phyloP scores from a whole-genome alignment of 352 stramenopile genomes.

The Phytophthora pini region DNA sequence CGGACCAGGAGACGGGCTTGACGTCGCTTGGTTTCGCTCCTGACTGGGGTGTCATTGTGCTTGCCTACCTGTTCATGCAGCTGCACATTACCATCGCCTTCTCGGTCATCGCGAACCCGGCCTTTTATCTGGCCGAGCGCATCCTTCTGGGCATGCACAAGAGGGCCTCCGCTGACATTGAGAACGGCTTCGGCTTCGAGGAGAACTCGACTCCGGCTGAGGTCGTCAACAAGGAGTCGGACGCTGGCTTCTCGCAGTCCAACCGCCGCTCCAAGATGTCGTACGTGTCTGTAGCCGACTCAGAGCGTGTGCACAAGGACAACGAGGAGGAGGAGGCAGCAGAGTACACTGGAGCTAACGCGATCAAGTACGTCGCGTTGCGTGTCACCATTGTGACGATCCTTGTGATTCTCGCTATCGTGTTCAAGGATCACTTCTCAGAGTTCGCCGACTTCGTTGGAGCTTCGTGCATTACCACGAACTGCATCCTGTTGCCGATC shows the following conservation, averaged over 20 bases:
- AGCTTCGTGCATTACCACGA: conserved; percentile 61
- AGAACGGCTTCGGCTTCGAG: conserved; percentile 36
- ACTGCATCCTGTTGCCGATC: conserved; percentile 71
- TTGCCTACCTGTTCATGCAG: conserved; percentile 68
- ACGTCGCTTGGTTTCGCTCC: conserved; percentile 50
- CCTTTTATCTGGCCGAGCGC: conserved; percentile 54
- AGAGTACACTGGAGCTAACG: conserved; percentile 39
- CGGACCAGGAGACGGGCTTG: conserved; percentile 34
- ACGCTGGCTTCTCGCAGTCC: conserved; percentile 13
- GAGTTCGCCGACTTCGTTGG: conserved; percentile 70
- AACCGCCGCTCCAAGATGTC: conserved; percentile 49
- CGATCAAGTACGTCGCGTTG: conserved; percentile 41
- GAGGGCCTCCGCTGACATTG: conserved; percentile 23
- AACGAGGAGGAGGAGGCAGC: conserved; percentile 39
- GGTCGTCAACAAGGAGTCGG: conserved; percentile 22
- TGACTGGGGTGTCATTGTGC: conserved; percentile 48
- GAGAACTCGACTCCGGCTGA: conserved; percentile 16
- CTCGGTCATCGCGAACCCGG: conserved; percentile 50
- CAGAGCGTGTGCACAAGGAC: conserved; percentile 42
- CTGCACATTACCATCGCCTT: conserved; percentile 62
- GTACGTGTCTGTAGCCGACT: conserved; percentile 52
- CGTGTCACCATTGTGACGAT: conserved; percentile 43
- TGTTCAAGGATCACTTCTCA: conserved; percentile 63
- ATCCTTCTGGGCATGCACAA: conserved; percentile 65
- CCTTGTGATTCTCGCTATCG: conserved; percentile 44